A percentile compares a stretch with the other conserved stretches of the same genome.
Evolutionary conservation across 129 eudicot genomes (phyloP).

Genomic region (Calendula officinalis): DNA sequence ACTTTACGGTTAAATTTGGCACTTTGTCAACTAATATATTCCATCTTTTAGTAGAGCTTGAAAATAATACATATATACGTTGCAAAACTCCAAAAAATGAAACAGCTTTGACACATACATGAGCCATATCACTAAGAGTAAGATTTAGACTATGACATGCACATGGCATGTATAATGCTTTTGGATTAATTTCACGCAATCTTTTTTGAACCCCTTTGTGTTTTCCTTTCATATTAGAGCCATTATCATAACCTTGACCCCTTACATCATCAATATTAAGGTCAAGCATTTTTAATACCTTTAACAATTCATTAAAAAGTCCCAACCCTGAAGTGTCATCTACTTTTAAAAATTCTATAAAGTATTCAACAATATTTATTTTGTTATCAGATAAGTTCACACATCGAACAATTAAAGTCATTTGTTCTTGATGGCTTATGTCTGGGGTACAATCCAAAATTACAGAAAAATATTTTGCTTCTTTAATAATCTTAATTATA

Average conservation of each 20-base stretch:
- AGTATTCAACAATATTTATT: slow-evolving; percentile 6
- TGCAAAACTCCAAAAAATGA: slow-evolving; percentile 23
- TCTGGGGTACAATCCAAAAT: slow-evolving; percentile 15
- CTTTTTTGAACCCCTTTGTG: background rate
- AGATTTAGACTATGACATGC: slow-evolving; percentile 31
- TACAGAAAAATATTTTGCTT: slow-evolving; percentile 20
- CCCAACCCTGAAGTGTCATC: slow-evolving; percentile 23
- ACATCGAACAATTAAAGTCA: slow-evolving; percentile 16
- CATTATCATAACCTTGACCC: background rate
- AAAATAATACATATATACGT: slow-evolving; percentile 22
- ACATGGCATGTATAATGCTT: slow-evolving; percentile 32
- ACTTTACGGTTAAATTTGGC: slow-evolving; percentile 15
- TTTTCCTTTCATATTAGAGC: slow-evolving; percentile 1
- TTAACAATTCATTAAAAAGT: slow-evolving; percentile 12
- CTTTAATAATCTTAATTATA: too few relatives aligned
- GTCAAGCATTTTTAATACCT: slow-evolving; percentile 1
- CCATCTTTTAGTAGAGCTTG: slow-evolving; percentile 28
- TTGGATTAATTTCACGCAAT: background rate
- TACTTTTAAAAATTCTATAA: slow-evolving; percentile 29
- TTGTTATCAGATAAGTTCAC: background rate
- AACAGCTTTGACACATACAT: slow-evolving; percentile 6
- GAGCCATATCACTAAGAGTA: slow-evolving; percentile 26
- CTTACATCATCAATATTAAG: slow-evolving; percentile 21
- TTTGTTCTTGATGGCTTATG: slow-evolving; percentile 25
- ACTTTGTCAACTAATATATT: slow-evolving; percentile 4